Evolutionary conservation across 2,329 filamentous ascomycete species (phyloP), one percentile per base, ranked within the genome.

Genomic region (Penicillium sp.): DNA sequence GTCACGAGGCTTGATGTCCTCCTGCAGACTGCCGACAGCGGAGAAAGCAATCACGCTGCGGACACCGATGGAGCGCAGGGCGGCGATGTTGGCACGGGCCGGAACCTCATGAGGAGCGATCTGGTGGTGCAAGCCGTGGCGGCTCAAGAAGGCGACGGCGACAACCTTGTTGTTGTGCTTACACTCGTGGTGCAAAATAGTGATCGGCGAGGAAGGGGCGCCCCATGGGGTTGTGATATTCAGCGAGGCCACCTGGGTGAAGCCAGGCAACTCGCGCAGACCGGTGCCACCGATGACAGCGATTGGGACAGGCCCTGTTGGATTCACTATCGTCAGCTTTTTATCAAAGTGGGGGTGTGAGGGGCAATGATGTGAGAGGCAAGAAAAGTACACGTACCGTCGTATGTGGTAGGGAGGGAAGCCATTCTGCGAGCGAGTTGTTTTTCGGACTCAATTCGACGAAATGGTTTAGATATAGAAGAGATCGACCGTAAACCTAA

Each of bases 21-120:
- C 94, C 72, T 89, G 90, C 71, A 99, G 80, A 68, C 88, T 93
- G 60, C 94, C 94, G 55, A 99, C 94, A 46, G 94, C 94, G 61
- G 88, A 93, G 80, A 99, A 99, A 61, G 93, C 91, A 71, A 99
- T 90, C 73, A 97, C 85, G 72, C 86, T 89, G 69, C 92, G 87
- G 43, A 97, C 94, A 63, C 94, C 94, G 58, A 99, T 82, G 67
- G 85, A 87, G 62, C 94, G 88, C 60, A 99, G 82, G n/a, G 94
- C 94, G n/a, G 94, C 93, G 69, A 99, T 96, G 80, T 97, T 99
- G 76, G 94, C 94, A 61, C 90, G 90, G 63, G 87, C 85, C 57
- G 92, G 91, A n/a, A 99, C 89, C 77, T 99, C 94, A 71, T 97
- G 92, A 0, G 94, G 94, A 6, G 92, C 91, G 64, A 89, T 82